Base-by-base conservation (phyloP, 306 rosid genomes). In the Quercus agrifolia region DNA sequence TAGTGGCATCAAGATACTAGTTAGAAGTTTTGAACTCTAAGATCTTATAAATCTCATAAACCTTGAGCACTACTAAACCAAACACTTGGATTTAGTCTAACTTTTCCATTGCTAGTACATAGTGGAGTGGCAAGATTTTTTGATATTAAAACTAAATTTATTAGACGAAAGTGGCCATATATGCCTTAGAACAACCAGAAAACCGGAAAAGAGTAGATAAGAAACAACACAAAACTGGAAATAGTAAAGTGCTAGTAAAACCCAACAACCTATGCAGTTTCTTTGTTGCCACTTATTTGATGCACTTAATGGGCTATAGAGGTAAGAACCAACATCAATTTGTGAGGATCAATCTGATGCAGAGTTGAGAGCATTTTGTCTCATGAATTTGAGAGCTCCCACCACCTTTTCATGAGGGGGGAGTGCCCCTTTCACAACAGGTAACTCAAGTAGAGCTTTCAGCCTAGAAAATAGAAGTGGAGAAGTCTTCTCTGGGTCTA, bases 321-420 rank as follows among this genome's bases (percentile, higher is more conserved):
- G 54, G 17, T 49, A 49, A 49, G 54, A 49, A 12, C 14, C 52
- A 46, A 46, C 15, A 11, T 46, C 52, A 12, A 49, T 49, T 49
- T 49, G 15, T 12, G 54, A 49, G 54, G 17, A 10, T 23, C 33
- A 23, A 61, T 4, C 33, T 23, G 67, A 25, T 8, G 30, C 13
- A 21, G 28, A 21, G 54, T 57, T 80, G 5, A 74, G 52, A 31
- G 74, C 71, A 64, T 72, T 8, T 11, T 73, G 41, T 67, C 79
- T 83, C 23, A 58, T 6, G 23, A 0, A 25, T 2, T 77, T 78
- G 25, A 86, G 77, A 74, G 75, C 27, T 2, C 30, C 75, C 31
- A 81, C 14, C 31, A 57, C 2, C 83, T 75, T 75, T n/a, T 79
- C 84, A 49, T 74, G 57, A 28, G 89, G 80, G 75, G 80, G 80